A percentile compares a stretch with the other conserved stretches of the same genome.
Conservation (phyloP, 2,329 filamentous ascomycete genomes). For the Aspergillus unguis region DNA sequence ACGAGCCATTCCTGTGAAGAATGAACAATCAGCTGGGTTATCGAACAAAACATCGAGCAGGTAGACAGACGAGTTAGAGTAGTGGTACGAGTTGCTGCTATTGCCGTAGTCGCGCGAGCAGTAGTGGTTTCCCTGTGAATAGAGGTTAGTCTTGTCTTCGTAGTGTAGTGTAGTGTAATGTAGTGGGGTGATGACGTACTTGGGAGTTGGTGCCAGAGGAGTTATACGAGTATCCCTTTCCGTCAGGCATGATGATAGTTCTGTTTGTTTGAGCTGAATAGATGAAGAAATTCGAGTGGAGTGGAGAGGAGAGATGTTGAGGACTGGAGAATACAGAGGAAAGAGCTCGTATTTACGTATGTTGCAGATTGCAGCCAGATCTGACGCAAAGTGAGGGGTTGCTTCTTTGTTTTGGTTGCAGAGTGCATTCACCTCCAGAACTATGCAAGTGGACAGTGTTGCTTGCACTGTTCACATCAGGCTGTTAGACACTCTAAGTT, state of each 20-base stretch:
- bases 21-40: background rate
- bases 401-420: background rate
- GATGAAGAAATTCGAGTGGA: background rate
- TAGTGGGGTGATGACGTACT: conserved; percentile 40
- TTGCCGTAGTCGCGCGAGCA: conserved; percentile 63
- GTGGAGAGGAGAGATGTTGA: background rate
- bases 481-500: no score
- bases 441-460: no score
- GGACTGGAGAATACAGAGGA: background rate
- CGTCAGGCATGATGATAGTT: background rate
- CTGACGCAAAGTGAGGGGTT: background rate
- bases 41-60: background rate
- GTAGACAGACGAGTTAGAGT: conserved; percentile 58
- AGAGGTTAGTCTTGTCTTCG: background rate
- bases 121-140: conserved; percentile 62
- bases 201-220: conserved; percentile 60
- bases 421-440: background rate
- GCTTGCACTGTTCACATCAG: no score
- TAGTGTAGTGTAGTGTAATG: background rate
- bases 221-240: conserved; percentile 38
- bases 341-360: background rate
- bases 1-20: conserved; percentile 56
- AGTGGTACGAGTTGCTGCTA: conserved; percentile 56
- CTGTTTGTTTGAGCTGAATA: background rate
- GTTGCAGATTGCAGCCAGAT: no score